These are phyloP conservation scores for Ceratobasidium sp. DNA, from an alignment of 1,284 basidiomycete species.

Conservation along the genomic window DNA sequence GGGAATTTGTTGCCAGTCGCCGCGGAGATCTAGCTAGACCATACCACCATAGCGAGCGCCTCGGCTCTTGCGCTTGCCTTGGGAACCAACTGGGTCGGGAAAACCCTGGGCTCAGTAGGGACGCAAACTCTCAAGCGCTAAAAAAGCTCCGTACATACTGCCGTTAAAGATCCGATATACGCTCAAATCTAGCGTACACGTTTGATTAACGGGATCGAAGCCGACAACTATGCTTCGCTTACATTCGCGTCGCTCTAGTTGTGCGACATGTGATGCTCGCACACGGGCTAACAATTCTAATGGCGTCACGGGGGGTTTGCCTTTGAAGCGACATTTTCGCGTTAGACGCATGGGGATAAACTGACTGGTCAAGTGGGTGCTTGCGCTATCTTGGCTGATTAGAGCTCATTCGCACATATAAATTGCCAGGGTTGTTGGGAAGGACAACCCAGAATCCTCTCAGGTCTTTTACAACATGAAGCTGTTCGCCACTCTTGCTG, in stretches of 20 bases:
- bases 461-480: conserved; percentile 21
- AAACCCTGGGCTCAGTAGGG: conserved; percentile 24
- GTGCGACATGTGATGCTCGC: conserved; percentile 19
- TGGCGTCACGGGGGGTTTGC: conserved; percentile 31
- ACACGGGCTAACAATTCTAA: background rate
- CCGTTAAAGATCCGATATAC: conserved; percentile 43
- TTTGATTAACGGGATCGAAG: conserved; percentile 20
- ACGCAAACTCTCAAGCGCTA: background rate
- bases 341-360: conserved; percentile 33
- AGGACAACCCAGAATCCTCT: conserved; percentile 1
- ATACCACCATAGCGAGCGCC: background rate
- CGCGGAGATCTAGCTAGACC: background rate
- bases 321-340: conserved; percentile 42
- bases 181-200: background rate
- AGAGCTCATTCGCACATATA: conserved; percentile 13
- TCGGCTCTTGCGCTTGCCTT: conserved; percentile 8
- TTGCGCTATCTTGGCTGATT: background rate
- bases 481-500: conserved; percentile 25
- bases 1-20: too few species aligned
- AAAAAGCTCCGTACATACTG: conserved; percentile 13
- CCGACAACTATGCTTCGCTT: background rate
- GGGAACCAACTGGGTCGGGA: conserved; percentile 12
- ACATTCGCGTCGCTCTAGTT: conserved; percentile 3
- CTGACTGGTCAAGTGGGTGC: conserved; percentile 10
- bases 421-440: background rate